A percentile compares a stretch with the other conserved stretches of the same genome.
Conservation (phyloP, 257 asterid species). For the Salvia rosmarinus region DNA sequence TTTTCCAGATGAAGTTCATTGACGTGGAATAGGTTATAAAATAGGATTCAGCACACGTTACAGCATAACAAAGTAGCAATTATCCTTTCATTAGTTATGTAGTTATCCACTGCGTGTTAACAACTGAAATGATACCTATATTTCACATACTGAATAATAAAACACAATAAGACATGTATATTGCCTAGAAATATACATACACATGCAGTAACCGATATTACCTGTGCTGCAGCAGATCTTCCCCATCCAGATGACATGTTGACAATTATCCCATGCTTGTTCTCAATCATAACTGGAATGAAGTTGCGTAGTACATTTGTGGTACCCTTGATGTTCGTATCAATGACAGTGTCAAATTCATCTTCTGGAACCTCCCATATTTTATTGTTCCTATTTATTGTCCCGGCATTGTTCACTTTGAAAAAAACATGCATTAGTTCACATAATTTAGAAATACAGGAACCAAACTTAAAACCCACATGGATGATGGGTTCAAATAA, state of each 20-base stretch:
- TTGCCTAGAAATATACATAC: not conserved
- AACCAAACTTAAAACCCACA: not conserved
- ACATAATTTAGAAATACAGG: constrained; percentile 8
- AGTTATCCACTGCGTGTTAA: constrained; percentile 12
- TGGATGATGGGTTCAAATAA: not conserved
- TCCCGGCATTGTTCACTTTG: constrained; percentile 93
- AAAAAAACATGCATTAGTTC: constrained; percentile 27
- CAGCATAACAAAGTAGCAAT: constrained; percentile 21
- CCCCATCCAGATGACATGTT: constrained; percentile 99
- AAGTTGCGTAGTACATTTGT: constrained; percentile 87
- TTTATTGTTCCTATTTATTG: constrained; percentile 83
- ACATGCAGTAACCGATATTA: constrained; percentile 33
- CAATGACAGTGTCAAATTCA: constrained; percentile 83
- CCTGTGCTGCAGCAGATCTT: constrained; percentile 99
- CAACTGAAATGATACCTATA: constrained; percentile 26
- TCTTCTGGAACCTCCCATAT: constrained; percentile 94
- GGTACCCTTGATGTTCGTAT: constrained; percentile 83
- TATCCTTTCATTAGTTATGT: constrained; percentile 26
- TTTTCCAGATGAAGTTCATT: not conserved
- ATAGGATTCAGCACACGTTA: constrained; percentile 6
- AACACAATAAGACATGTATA: not conserved
- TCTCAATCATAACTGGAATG: constrained; percentile 81
- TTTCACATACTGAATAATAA: constrained; percentile 5
- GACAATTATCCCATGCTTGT: constrained; percentile 83
- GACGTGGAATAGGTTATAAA: not conserved